phyloP scores from a whole-genome alignment of 352 stramenopile species.

The Phytophthora nicotianae region DNA sequence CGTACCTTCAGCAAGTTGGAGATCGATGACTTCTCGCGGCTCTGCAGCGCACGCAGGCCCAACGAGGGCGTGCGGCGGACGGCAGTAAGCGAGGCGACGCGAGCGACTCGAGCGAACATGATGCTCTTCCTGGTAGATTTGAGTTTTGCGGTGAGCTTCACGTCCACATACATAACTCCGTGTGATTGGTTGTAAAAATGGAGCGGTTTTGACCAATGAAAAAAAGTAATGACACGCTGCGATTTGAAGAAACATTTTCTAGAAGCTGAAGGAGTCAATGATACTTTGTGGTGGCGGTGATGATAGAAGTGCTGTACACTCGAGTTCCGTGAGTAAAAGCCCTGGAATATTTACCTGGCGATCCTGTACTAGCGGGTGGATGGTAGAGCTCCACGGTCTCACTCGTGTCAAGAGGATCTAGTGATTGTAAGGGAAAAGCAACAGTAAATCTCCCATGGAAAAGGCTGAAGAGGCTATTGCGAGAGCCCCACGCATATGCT shows the following conservation, averaged over 20 bases:
- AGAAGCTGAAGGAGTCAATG: conserved; percentile 5
- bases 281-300: conserved; percentile 27
- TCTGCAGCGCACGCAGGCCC: conserved; percentile 45
- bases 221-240: neutral
- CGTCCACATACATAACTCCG: conserved; percentile 26
- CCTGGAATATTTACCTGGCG: conserved; percentile 10
- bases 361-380: conserved; percentile 20
- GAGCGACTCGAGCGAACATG: conserved; percentile 57
- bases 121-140: conserved; percentile 29
- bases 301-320: conserved; percentile 30
- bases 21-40: conserved; percentile 55
- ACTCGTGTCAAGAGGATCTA: conserved; percentile 8
- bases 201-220: conserved; percentile 20
- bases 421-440: conserved; percentile 13
- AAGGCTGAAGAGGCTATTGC: conserved; percentile 51
- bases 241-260: conserved; percentile 21
- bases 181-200: conserved; percentile 23
- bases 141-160: conserved; percentile 17
- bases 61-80: conserved; percentile 35
- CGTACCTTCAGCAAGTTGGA: conserved; percentile 27
- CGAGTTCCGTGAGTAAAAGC: conserved; percentile 29
- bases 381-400: conserved; percentile 21
- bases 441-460: conserved; percentile 27
- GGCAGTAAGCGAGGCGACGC: conserved; percentile 34
- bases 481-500: conserved; percentile 38